A percentile compares a stretch with the other conserved stretches of the same genome.
Evolutionary conservation across 805 yeast genomes (phyloP).

Genomic region (Candida vaughaniae): DNA sequence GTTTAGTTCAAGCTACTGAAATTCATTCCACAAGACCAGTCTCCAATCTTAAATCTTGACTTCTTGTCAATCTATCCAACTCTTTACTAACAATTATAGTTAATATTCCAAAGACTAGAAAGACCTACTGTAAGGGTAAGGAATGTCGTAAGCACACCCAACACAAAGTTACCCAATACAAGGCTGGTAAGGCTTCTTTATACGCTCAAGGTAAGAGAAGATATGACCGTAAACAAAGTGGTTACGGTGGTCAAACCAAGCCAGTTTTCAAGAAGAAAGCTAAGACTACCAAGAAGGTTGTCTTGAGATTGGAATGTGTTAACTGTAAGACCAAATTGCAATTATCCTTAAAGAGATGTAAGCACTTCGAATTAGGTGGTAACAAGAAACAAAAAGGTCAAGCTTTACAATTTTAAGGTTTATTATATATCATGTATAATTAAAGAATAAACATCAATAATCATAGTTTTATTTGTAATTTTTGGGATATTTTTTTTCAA

Average conservation of each 20-base stretch:
- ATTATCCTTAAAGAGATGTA: constrained; percentile 98
- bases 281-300: constrained; percentile 99
- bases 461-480: too few species aligned
- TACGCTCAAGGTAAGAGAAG: constrained; percentile 99
- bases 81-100: constrained; percentile 47
- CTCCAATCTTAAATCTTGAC: neutral
- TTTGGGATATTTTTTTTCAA: too few species aligned
- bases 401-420: constrained; percentile 94
- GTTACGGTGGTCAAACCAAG: constrained; percentile 99
- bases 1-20: too few species aligned
- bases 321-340: constrained; percentile 98
- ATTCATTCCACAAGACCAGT: too few species aligned
- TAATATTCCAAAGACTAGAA: constrained; percentile 99
- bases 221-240: constrained; percentile 99
- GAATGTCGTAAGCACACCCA: constrained; percentile 99
- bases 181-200: constrained; percentile 99
- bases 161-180: constrained; percentile 99
- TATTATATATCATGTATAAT: constrained; percentile 12
- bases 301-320: constrained; percentile 98
- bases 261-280: constrained; percentile 99
- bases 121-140: constrained; percentile 99
- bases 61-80: neutral
- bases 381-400: constrained; percentile 99
- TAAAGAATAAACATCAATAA: constrained; percentile 8
- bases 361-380: constrained; percentile 99